These are phyloP conservation scores for Physcomitrellopsis africana DNA, from an alignment of 225 moss, liverwort and hornwort species.

Conservation along the genomic window DNA sequence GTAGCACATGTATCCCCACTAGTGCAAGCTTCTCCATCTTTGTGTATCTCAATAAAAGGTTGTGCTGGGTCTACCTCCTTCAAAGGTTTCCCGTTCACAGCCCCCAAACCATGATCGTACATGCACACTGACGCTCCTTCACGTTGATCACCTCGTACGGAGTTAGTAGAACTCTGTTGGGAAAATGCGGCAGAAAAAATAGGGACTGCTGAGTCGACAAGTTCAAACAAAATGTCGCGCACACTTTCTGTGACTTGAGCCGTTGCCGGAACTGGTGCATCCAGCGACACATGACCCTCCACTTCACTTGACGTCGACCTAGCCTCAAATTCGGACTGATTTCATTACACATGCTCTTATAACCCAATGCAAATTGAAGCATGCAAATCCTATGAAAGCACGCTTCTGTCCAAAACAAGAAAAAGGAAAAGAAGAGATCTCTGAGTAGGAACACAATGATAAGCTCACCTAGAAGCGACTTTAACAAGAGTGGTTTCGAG, in stretches of 20 bases:
- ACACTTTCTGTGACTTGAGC: slow-evolving; percentile 44
- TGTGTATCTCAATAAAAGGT: slow-evolving; percentile 55
- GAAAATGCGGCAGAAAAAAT: slow-evolving; percentile 34
- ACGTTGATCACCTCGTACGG: slow-evolving; percentile 33
- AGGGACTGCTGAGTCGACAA: slow-evolving; percentile 46
- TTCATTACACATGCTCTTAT: slow-evolving; percentile 11
- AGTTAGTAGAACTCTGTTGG: slow-evolving; percentile 21
- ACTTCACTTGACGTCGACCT: slow-evolving; percentile 45
- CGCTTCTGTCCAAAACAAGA: background rate
- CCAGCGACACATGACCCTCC: slow-evolving; percentile 26
- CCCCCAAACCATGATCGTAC: slow-evolving; percentile 49
- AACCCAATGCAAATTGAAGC: background rate
- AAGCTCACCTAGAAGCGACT: slow-evolving; percentile 39
- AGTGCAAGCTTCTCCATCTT: slow-evolving; percentile 55
- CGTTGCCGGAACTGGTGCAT: slow-evolving; percentile 24
- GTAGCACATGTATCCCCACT: slow-evolving; percentile 48
- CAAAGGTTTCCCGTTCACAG: slow-evolving; percentile 42
- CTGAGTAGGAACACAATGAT: slow-evolving; percentile 11
- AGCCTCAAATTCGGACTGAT: slow-evolving; percentile 25
- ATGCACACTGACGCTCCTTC: slow-evolving; percentile 40
- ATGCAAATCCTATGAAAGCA: background rate
- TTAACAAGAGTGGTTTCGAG: slow-evolving; percentile 31
- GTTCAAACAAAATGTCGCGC: slow-evolving; percentile 50
- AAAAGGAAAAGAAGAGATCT: background rate
- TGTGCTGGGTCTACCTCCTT: slow-evolving; percentile 47